phyloP scores from a whole-genome alignment of 2,329 filamentous ascomycete species.

The Tolypocladium ophioglossoides region DNA sequence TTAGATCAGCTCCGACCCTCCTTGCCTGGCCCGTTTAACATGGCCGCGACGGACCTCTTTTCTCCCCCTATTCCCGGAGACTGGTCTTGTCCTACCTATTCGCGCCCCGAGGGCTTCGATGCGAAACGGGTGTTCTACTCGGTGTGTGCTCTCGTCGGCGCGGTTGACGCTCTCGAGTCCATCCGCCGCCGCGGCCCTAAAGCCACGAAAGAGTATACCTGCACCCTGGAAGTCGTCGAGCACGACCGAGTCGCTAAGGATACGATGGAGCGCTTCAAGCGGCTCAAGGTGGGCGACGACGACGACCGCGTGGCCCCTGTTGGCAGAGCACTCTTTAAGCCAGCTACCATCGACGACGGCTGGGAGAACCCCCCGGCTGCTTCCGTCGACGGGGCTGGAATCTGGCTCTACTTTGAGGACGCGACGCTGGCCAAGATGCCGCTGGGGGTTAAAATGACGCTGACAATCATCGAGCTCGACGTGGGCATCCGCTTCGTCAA shows the following conservation, averaged over 20 bases:
- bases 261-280: conserved; percentile 31
- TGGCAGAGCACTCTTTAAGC: conserved; percentile 33
- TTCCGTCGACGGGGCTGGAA: conserved; percentile 7
- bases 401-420: conserved; percentile 58
- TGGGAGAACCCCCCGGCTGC: conserved; percentile 26
- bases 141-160: conserved; percentile 28
- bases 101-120: conserved; percentile 27
- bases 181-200: conserved; percentile 11
- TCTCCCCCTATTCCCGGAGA: conserved; percentile 24
- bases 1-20: conserved; percentile 36
- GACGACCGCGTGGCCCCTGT: conserved; percentile 26
- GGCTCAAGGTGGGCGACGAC: conserved; percentile 21
- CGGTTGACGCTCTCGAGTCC: conserved; percentile 19
- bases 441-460: conserved; percentile 52
- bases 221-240: conserved; percentile 49
- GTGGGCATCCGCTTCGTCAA: conserved; percentile 59
- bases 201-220: conserved; percentile 35
- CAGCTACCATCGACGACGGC: conserved; percentile 35
- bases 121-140: conserved; percentile 32
- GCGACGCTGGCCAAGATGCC: conserved; percentile 40
- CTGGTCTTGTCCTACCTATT: conserved; percentile 16
- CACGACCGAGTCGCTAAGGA: conserved; percentile 36
- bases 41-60: conserved; percentile 60
- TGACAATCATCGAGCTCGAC: conserved; percentile 44
- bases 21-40: conserved; percentile 73